Base-by-base conservation (phyloP, 768 basidiomycete species). In the Crassisporium funariophilum region DNA sequence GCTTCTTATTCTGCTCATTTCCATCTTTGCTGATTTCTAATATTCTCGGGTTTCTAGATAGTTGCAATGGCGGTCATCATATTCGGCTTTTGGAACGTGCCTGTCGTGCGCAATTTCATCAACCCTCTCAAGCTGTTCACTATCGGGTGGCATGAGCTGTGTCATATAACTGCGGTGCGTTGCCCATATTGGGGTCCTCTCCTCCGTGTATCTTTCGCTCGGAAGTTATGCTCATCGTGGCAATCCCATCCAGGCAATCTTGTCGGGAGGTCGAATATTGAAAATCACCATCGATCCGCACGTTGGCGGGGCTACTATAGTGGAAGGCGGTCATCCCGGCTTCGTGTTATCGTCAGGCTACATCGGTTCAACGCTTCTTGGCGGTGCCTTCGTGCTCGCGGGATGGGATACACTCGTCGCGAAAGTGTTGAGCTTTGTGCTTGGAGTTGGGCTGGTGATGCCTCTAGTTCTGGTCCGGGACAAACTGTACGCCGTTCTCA, bases 391-490 rank as follows among this genome's bases (percentile, higher is more conserved):
- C 56, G 76, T 92, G 17, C 72, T 93, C 20, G 88, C 84, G 29
- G 89, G 89, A 13, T 94, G 89, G 73, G 86, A 93, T 62, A 93
- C 88, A 2, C 81, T 95, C 13, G 88, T 91, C 10, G 87, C 93
- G 24, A 98, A 98, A 67, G 82, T 97, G 47, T 81, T 93, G 65
- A 94, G 92, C 69, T 93, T 95, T 58, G 84, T 95, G 42, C 77
- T 95, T 41, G 94, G 83, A 24, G 76, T 97, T 24, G 95, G 92
- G 12, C 71, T 98, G 20, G 67, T 95, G n/a, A 79, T 86, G 22
- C 94, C 94, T 1, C 74, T 95, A 37, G 81, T 84, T 11, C 83
- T 95, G 21, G 91, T 95, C 27, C 79, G 91, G 48, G 91, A 94
- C 62, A 95, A 95, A 75, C 57, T 95, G 92, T 94, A 61, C 62